Evolutionary conservation across 2,329 filamentous ascomycete species (phyloP).

Genomic region (Aurifilum marmelostoma): DNA sequence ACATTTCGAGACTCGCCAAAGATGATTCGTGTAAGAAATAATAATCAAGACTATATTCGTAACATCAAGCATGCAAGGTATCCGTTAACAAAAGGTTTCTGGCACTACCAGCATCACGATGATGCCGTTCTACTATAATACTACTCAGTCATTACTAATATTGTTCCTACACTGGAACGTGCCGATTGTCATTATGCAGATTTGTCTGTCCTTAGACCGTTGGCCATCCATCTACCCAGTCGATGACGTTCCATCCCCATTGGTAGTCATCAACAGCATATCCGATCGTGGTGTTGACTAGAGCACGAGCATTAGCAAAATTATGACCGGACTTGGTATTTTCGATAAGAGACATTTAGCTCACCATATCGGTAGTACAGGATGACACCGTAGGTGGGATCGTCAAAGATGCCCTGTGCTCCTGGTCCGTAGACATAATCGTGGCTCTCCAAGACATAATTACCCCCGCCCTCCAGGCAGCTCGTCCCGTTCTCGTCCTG

Average conservation of each 20-base stretch:
- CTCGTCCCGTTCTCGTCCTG: slow-evolving; percentile 58
- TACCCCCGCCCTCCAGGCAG: slow-evolving; percentile 61
- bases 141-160: background rate
- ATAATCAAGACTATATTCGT: too few species aligned
- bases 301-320: slow-evolving; percentile 32
- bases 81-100: background rate
- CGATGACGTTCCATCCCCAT: slow-evolving; percentile 51
- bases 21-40: too few species aligned
- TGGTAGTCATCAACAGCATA: slow-evolving; percentile 50
- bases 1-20: too few species aligned
- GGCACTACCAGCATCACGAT: background rate
- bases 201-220: slow-evolving; percentile 28
- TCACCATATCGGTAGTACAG: slow-evolving; percentile 66
- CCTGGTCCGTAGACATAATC: slow-evolving; percentile 64
- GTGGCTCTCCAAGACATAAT: slow-evolving; percentile 59
- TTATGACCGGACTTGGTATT: too few species aligned
- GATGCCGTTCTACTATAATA: background rate
- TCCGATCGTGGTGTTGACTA: slow-evolving; percentile 42
- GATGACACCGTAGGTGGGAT: slow-evolving; percentile 54
- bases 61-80: background rate
- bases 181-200: background rate
- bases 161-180: background rate
- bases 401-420: slow-evolving; percentile 62
- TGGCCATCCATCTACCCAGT: slow-evolving; percentile 36
- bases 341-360: too few species aligned